These are phyloP conservation scores for Leccinum fuscescens DNA, from an alignment of 1,284 basidiomycete genomes.

Conservation along the genomic window DNA sequence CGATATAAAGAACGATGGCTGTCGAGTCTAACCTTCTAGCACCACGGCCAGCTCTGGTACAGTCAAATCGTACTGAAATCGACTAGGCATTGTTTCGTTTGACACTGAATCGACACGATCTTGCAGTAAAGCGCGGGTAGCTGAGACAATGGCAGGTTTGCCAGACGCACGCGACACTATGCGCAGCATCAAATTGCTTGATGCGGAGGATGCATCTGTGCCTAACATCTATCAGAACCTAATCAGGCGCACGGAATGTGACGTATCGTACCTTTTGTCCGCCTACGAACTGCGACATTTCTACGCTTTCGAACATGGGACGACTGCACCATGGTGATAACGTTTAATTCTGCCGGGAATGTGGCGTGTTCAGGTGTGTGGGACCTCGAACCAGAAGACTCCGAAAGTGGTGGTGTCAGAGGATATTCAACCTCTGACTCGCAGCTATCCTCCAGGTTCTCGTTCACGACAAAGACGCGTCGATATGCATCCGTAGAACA, in stretches of 20 bases:
- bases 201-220: constrained; percentile 8
- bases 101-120: constrained; percentile 5
- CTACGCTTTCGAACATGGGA: constrained; percentile 20
- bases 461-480: constrained; percentile 32
- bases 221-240: constrained; percentile 13
- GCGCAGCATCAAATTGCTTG: constrained; percentile 38
- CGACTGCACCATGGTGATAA: constrained; percentile 37
- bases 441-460: constrained; percentile 40
- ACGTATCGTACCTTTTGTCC: constrained; percentile 23
- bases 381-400: constrained; percentile 60
- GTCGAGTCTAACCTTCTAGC: constrained; percentile 53
- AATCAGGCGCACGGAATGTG: neutral
- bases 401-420: constrained; percentile 69
- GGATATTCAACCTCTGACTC: constrained; percentile 62
- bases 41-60: constrained; percentile 47
- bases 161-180: constrained; percentile 49
- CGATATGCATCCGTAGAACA: constrained; percentile 42
- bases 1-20: neutral
- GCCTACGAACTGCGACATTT: constrained; percentile 27
- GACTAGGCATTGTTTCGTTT: constrained; percentile 4
- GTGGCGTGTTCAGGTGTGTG: constrained; percentile 47
- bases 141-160: constrained; percentile 49
- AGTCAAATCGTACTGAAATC: constrained; percentile 36
- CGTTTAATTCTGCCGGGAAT: constrained; percentile 32
- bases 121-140: constrained; percentile 38